Percentiles rank a stretch among this genome's conserved stretches.
Evolutionary conservation across 768 basidiomycete species (phyloP).

Genomic region (Boletus eberwhitei): DNA sequence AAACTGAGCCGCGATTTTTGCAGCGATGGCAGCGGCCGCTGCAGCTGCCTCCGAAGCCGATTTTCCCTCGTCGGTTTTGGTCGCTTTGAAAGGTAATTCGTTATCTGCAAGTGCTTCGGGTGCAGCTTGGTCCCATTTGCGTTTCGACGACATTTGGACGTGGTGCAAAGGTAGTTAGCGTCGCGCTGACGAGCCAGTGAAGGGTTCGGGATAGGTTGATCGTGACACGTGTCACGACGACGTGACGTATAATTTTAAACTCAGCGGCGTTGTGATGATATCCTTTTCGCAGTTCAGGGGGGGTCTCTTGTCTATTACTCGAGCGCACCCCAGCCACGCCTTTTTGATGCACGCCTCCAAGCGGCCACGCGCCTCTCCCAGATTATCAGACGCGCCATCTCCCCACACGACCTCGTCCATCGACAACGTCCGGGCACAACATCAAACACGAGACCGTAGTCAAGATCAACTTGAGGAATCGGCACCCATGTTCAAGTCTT

Average conservation of each 20-base stretch:
- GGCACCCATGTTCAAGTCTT: slow-evolving; percentile 32
- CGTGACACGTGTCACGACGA: slow-evolving; percentile 14
- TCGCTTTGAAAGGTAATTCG: slow-evolving; percentile 41
- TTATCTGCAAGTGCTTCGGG: slow-evolving; percentile 43
- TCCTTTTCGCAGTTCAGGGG: no score
- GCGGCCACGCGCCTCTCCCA: slow-evolving; percentile 30
- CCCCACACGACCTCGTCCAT: slow-evolving; percentile 27
- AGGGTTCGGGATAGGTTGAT: neutral
- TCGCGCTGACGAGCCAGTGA: neutral
- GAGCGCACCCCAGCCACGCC: neutral
- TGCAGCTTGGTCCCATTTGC: slow-evolving; percentile 77
- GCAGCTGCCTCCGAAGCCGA: slow-evolving; percentile 59
- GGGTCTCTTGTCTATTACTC: no score
- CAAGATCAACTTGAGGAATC: slow-evolving; percentile 22
- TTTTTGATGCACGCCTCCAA: slow-evolving; percentile 28
- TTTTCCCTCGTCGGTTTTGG: slow-evolving; percentile 48
- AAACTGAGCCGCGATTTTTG: slow-evolving; percentile 92
- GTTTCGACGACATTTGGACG: slow-evolving; percentile 61
- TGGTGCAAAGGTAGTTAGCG: neutral
- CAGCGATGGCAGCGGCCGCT: slow-evolving; percentile 83
- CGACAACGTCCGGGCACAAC: neutral
- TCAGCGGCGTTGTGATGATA: slow-evolving; percentile 10
- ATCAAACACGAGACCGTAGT: neutral
- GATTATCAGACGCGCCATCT: slow-evolving; percentile 33
- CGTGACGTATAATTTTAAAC: slow-evolving; percentile 18